phyloP scores from a whole-genome alignment of 1,284 basidiomycete species.

The Volvariella volvacea region DNA sequence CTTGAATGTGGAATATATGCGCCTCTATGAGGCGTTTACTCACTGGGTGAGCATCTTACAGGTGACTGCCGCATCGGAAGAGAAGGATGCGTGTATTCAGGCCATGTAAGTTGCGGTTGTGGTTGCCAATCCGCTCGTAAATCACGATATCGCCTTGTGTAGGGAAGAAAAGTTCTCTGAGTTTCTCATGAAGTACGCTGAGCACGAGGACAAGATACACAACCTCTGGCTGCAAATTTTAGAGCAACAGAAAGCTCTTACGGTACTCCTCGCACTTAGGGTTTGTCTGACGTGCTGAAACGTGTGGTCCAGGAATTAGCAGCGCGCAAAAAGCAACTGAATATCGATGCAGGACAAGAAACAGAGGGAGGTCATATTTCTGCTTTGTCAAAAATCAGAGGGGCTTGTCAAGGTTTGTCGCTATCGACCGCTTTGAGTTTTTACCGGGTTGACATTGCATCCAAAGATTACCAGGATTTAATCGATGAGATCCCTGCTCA shows the following conservation, averaged over 20 bases:
- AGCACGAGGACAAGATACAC: conserved; percentile 18
- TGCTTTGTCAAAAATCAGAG: conserved; percentile 5
- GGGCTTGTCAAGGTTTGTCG: conserved; percentile 8
- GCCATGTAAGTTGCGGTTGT: conserved; percentile 4
- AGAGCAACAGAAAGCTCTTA: conserved; percentile 14
- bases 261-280: conserved; percentile 8
- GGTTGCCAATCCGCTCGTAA: neutral
- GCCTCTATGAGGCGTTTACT: neutral
- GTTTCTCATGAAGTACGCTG: conserved; percentile 17
- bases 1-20: neutral
- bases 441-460: neutral
- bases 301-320: neutral
- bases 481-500: no score
- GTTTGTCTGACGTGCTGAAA: neutral
- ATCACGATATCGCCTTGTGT: no score
- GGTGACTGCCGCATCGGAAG: conserved; percentile 7
- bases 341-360: neutral
- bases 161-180: conserved; percentile 16
- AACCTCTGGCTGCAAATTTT: conserved; percentile 17
- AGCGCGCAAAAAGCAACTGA: neutral
- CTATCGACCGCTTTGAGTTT: conserved; percentile 3
- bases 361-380: conserved; percentile 4
- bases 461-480: neutral
- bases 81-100: conserved; percentile 6
- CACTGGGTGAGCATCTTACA: neutral